phyloP scores from a whole-genome alignment of 805 yeast genomes.

The Candida coleopterorum region DNA sequence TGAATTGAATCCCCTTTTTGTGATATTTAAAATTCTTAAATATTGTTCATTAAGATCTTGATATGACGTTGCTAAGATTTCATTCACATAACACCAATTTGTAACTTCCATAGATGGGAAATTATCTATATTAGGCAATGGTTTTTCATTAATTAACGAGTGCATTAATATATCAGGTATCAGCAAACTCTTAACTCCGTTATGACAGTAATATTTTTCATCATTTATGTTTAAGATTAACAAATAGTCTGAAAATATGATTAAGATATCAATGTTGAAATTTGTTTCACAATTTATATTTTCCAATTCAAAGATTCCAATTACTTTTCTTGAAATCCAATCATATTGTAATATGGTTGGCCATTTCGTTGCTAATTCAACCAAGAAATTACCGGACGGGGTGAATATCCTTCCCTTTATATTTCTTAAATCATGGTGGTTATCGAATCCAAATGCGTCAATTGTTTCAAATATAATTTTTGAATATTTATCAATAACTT shows the following conservation, averaged over 20 bases:
- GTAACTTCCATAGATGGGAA: constrained; percentile 68
- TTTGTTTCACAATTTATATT: constrained; percentile 15
- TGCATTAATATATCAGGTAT: constrained; percentile 84
- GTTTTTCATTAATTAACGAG: constrained; percentile 80
- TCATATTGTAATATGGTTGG: constrained; percentile 83
- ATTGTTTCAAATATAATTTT: constrained; percentile 58
- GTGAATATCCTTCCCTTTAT: constrained; percentile 65
- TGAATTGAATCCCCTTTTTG: constrained; percentile 22
- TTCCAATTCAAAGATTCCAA: constrained; percentile 55
- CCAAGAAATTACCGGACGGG: constrained; percentile 83
- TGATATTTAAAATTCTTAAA: constrained; percentile 24
- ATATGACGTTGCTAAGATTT: constrained; percentile 48
- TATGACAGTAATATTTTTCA: constrained; percentile 29
- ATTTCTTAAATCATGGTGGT: constrained; percentile 17
- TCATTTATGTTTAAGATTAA: constrained; percentile 58
- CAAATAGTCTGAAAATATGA: constrained; percentile 77
- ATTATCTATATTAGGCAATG: constrained; percentile 44
- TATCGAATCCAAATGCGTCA: constrained; percentile 69
- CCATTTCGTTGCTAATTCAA: constrained; percentile 84
- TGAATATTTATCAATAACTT: constrained; percentile 28
- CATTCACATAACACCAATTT: constrained; percentile 60
- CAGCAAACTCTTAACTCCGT: constrained; percentile 42
- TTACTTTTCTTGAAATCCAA: constrained; percentile 83
- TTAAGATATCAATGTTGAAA: constrained; percentile 45
- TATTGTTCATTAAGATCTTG: constrained; percentile 15